Evolutionary conservation across 1,284 basidiomycete genomes (phyloP).

Genomic region (Heliocybe sulcata): DNA sequence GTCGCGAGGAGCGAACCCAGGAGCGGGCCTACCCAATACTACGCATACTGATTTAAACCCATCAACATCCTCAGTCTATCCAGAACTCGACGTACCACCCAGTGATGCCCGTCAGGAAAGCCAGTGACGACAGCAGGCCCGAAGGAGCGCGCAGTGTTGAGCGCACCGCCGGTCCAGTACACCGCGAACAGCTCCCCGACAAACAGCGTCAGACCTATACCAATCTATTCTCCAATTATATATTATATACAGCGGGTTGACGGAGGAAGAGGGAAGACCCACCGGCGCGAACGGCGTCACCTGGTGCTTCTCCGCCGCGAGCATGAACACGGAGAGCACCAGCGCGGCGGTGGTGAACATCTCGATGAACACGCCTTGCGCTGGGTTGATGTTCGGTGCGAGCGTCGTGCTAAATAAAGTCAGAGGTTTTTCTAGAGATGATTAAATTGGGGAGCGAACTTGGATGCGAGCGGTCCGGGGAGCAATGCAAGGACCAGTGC

Average conservation of each 20-base stretch:
- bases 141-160: conserved; percentile 72
- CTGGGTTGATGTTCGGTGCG: conserved; percentile 32
- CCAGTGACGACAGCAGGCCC: conserved; percentile 65
- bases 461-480: conserved; percentile 49
- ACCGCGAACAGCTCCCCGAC: conserved; percentile 56
- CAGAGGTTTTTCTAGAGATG: neutral
- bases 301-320: conserved; percentile 63
- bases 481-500: conserved; percentile 56
- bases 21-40: too few relatives aligned
- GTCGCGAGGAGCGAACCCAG: too few relatives aligned
- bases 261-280: neutral
- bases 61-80: too few relatives aligned
- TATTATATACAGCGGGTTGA: neutral
- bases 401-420: conserved; percentile 40
- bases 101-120: conserved; percentile 47
- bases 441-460: conserved; percentile 27
- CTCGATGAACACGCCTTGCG: conserved; percentile 65
- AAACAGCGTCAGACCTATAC: conserved; percentile 66
- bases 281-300: conserved; percentile 57
- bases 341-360: conserved; percentile 63
- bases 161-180: conserved; percentile 49
- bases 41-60: too few relatives aligned
- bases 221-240: conserved; percentile 31
- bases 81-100: conserved; percentile 62
- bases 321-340: conserved; percentile 56